Conservation (phyloP, 805 yeast genomes). For the Jamesozyma gamospora region DNA sequence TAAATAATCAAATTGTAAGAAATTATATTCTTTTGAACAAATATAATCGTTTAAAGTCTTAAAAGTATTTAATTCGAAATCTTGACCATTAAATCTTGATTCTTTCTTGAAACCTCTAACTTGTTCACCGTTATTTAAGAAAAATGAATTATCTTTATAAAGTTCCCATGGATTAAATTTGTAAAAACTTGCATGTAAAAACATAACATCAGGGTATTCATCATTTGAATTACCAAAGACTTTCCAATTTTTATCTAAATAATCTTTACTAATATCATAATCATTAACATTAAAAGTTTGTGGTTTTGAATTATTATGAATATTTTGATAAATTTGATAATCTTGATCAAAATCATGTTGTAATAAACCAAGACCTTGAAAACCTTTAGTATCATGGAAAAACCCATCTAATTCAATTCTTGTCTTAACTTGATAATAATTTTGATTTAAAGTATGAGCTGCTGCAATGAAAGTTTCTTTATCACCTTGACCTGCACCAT, state of each 20-base stretch:
- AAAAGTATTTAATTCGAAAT: slow-evolving; percentile 22
- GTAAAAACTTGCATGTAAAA: slow-evolving; percentile 34
- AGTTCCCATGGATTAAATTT: slow-evolving; percentile 30
- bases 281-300: not conserved
- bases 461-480: slow-evolving; percentile 67
- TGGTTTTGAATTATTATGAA: slow-evolving; percentile 3
- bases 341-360: slow-evolving; percentile 63
- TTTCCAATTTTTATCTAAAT: slow-evolving; percentile 5
- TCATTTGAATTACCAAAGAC: not conserved
- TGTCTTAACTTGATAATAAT: slow-evolving; percentile 41
- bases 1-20: slow-evolving; percentile 13
- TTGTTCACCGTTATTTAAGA: slow-evolving; percentile 12
- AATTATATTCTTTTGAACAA: slow-evolving; percentile 9
- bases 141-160: slow-evolving; percentile 15
- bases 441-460: slow-evolving; percentile 38
- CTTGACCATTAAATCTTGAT: slow-evolving; percentile 9
- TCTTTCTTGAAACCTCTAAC: slow-evolving; percentile 16
- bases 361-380: slow-evolving; percentile 66
- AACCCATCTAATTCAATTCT: slow-evolving; percentile 29
- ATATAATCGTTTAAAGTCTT: slow-evolving; percentile 12
- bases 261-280: not conserved
- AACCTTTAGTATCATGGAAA: slow-evolving; percentile 25
- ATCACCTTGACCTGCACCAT: slow-evolving; percentile 72
- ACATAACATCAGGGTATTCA: slow-evolving; percentile 20
- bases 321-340: slow-evolving; percentile 22